Percentiles rank a stretch among this genome's conserved stretches.
Conservation (phyloP, 164 flowering plant genomes). For the Warburgia ugandensis region DNA sequence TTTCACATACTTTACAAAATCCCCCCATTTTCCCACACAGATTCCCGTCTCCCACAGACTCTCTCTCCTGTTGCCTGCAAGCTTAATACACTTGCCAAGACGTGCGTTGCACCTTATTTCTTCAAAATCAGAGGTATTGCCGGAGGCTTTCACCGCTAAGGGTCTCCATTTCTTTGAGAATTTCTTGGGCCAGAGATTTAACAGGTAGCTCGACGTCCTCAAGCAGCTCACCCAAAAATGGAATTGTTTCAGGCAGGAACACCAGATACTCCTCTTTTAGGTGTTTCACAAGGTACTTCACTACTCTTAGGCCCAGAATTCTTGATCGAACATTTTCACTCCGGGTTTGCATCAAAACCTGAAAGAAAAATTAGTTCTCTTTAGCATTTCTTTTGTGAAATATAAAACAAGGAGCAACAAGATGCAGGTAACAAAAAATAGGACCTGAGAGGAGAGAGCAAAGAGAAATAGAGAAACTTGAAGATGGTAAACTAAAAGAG, state of each 20-base stretch:
- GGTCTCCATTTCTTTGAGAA: conserved; percentile 66
- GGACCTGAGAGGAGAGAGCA: not conserved
- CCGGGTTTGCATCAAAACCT: conserved; percentile 96
- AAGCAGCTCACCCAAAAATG: conserved; percentile 80
- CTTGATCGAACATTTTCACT: conserved; percentile 67
- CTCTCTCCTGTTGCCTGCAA: not conserved
- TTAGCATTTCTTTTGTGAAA: not conserved
- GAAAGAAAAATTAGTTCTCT: conserved; percentile 5
- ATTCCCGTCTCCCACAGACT: too few relatives aligned
- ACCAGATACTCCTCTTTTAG: conserved; percentile 80
- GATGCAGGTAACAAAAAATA: not conserved
- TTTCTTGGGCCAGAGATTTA: conserved; percentile 72
- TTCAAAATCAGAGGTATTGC: conserved; percentile 42
- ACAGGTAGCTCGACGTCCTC: conserved; percentile 78
- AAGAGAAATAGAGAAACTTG: not conserved
- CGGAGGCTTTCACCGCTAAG: conserved; percentile 76
- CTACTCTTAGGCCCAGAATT: conserved; percentile 62
- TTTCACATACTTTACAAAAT: conserved; percentile 1
- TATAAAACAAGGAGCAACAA: not conserved
- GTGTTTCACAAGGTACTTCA: conserved; percentile 58
- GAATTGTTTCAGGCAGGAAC: conserved; percentile 71
- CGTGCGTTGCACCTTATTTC: not conserved
- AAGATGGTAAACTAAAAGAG: not conserved
- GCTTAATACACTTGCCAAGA: not conserved
- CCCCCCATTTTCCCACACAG: too few relatives aligned